Base-by-base conservation (phyloP, 2,329 filamentous ascomycete genomes). In the Aspergillus candidus region DNA sequence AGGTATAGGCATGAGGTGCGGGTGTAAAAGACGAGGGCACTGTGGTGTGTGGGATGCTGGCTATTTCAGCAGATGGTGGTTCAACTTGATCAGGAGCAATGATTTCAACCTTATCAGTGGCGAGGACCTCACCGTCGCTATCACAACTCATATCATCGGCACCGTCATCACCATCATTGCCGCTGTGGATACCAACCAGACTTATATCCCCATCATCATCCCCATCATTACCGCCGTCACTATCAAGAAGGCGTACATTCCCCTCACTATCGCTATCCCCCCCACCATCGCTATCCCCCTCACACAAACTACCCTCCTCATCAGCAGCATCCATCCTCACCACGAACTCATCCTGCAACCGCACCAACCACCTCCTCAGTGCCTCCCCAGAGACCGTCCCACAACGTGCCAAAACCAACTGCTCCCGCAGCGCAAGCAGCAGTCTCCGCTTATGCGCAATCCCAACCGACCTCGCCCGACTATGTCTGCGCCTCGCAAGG, bases 301-400 rank as follows among this genome's bases (percentile, higher is more conserved):
- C 18, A 7, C 18, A 22, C 6, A 10, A 10, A 27, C 6, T 10
- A 2, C 10, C 48, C 10, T 70, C 65, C 4, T 53, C 56, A 37
- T 86, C 80, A 22, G 89, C 77, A 1, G 74, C 75, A 15, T 79
- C 75, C 86, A 94, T 90, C 6, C 78, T 72, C 4, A 73, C 54
- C 6, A 86, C 74, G 57, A 95, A 95, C 42, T 94, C 86, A 38
- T 76, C 76, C 60, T 91, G 87, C 11, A 93, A 63, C 48, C 76
- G 76, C 43, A 68, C 71, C 35, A 93, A 64, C 75, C 86, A 89
- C 35, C 69, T 71, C 14, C 72, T 68, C 27, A 95, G 67, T 0
- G 79, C 73, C 2, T 76, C 74, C 1, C 83, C 79, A 29, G 83
- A 73, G 72, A 90, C 83, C 0, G 71, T 73, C 0, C 84, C 83